phyloP scores from a whole-genome alignment of 1,284 basidiomycete species.

The Pterulicium gracile region DNA sequence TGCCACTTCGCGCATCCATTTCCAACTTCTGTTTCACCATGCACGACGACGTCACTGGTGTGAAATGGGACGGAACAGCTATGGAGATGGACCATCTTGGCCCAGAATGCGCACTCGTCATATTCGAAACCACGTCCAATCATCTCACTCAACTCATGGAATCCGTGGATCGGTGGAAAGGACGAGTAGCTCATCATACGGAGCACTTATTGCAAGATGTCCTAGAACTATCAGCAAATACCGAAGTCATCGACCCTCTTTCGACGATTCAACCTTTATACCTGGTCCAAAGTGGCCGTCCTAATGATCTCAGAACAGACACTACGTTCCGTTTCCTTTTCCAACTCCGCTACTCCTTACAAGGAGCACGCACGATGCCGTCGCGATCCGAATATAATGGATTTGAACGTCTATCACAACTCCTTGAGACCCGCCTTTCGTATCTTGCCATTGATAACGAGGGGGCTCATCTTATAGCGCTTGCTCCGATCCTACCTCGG shows the following conservation, averaged over 20 bases:
- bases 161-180: slow-evolving; percentile 17
- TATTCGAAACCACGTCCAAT: slow-evolving; percentile 21
- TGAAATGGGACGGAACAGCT: slow-evolving; percentile 18
- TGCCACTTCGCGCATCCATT: neutral
- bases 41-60: slow-evolving; percentile 14
- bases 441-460: slow-evolving; percentile 35
- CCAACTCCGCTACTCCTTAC: slow-evolving; percentile 54
- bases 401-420: slow-evolving; percentile 9
- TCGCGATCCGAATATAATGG: slow-evolving; percentile 1
- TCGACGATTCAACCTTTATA: slow-evolving; percentile 75
- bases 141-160: slow-evolving; percentile 17
- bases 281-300: slow-evolving; percentile 61
- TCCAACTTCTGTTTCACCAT: slow-evolving; percentile 16
- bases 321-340: slow-evolving; percentile 60
- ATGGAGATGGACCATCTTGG: slow-evolving; percentile 31
- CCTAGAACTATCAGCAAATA: slow-evolving; percentile 34
- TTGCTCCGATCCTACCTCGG: neutral
- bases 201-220: slow-evolving; percentile 32
- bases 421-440: slow-evolving; percentile 29
- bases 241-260: slow-evolving; percentile 55
- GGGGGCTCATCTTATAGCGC: slow-evolving; percentile 10
- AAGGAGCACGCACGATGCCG: neutral
- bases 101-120: slow-evolving; percentile 32
- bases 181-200: slow-evolving; percentile 17
- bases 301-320: slow-evolving; percentile 53